Percentiles rank a stretch among this genome's conserved stretches.
Evolutionary conservation across 129 eudicot genomes (phyloP).

Genomic region (Chrysanthemum lavandulifolium): DNA sequence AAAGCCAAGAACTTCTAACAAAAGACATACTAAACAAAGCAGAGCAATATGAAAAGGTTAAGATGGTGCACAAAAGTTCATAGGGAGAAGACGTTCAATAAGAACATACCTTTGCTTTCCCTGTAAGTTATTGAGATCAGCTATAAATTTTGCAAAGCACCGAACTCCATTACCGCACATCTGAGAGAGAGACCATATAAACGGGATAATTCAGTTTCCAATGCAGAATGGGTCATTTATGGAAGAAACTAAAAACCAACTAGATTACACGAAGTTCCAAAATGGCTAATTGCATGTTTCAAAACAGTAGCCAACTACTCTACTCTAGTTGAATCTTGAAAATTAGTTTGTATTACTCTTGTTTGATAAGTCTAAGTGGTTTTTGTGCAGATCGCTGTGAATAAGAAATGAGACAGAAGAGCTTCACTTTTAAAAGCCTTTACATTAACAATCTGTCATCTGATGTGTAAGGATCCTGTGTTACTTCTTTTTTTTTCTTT

Average conservation of each 20-base stretch:
- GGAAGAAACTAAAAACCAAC: background rate
- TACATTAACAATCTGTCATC: background rate
- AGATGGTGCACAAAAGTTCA: constrained; percentile 9
- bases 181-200: constrained; percentile 33
- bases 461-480: background rate
- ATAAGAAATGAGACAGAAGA: background rate
- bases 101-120: constrained; percentile 70
- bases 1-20: too few relatives aligned
- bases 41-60: background rate
- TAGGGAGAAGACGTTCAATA: background rate
- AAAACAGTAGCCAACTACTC: background rate
- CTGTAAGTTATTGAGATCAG: constrained; percentile 70
- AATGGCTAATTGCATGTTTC: background rate
- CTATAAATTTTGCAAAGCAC: constrained; percentile 89
- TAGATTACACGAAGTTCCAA: background rate
- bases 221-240: constrained; percentile 1
- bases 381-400: background rate
- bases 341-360: background rate
- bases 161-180: constrained; percentile 99
- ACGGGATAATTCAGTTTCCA: background rate
- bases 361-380: background rate
- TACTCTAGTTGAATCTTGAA: background rate
- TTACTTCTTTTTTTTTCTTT: background rate
- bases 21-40: too few relatives aligned
- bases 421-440: background rate